A percentile compares a stretch with the other conserved stretches of the same genome.
Conservation (phyloP, 352 stramenopile genomes). For the Pythium chondricola region DNA sequence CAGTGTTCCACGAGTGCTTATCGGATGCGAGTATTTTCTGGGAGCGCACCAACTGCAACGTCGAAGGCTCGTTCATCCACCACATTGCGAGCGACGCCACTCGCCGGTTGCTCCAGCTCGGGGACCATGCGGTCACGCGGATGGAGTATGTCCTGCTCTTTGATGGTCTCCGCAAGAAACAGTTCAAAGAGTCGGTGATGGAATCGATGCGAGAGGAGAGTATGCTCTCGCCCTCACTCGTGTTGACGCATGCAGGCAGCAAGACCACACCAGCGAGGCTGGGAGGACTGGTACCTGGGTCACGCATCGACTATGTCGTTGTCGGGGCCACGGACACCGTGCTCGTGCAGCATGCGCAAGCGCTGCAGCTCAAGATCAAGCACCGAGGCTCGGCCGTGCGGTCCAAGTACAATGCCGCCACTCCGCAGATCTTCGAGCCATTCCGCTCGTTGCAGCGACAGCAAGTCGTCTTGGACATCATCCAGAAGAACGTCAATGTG, state of each 20-base stretch:
- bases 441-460: conserved; percentile 71
- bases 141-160: conserved; percentile 78
- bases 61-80: conserved; percentile 64
- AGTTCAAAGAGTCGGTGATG: conserved; percentile 71
- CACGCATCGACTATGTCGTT: conserved; percentile 46
- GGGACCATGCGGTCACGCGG: conserved; percentile 18
- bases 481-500: conserved; percentile 66
- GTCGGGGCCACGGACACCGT: conserved; percentile 51
- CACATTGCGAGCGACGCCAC: conserved; percentile 42
- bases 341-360: conserved; percentile 50
- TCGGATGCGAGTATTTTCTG: conserved; percentile 33
- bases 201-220: conserved; percentile 72
- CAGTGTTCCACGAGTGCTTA: conserved; percentile 29
- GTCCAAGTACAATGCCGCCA: conserved; percentile 41
- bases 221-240: conserved; percentile 39
- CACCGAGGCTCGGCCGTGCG: conserved; percentile 52
- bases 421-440: conserved; percentile 51
- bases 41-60: conserved; percentile 57
- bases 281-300: conserved; percentile 1
- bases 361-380: conserved; percentile 66
- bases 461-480: conserved; percentile 68
- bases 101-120: conserved; percentile 22
- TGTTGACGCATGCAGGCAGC: conserved; percentile 32
- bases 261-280: conserved; percentile 11
- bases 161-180: conserved; percentile 35